These are phyloP conservation scores for Gentiana dahurica DNA, from an alignment of 257 asterid genomes.

Conservation along the genomic window DNA sequence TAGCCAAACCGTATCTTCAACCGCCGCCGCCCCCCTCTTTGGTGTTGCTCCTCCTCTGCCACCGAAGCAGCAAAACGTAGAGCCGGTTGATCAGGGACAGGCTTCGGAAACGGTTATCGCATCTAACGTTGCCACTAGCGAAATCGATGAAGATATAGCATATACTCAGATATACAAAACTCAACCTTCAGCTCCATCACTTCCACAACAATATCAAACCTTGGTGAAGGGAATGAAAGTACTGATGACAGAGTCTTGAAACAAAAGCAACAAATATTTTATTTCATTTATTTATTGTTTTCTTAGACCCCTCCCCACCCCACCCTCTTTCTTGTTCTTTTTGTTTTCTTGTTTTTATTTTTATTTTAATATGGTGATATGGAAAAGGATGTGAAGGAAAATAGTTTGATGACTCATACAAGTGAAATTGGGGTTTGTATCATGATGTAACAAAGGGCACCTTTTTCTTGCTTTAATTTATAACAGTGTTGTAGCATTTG, in stretches of 20 bases:
- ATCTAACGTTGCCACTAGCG: slow-evolving; percentile 24
- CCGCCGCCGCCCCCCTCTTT: slow-evolving; percentile 18
- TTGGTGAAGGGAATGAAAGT: slow-evolving; percentile 38
- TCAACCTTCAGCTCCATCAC: slow-evolving; percentile 61
- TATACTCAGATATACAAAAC: slow-evolving; percentile 67
- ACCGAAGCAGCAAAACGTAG: slow-evolving; percentile 26
- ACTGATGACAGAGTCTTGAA: slow-evolving; percentile 45
- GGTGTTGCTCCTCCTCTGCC: slow-evolving; percentile 23
- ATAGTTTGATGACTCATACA: too few species aligned
- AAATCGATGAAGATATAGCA: slow-evolving; percentile 61
- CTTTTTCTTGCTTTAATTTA: too few species aligned
- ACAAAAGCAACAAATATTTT: slow-evolving; percentile 23
- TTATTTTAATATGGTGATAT: neutral
- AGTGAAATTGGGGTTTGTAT: too few species aligned
- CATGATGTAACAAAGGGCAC: too few species aligned
- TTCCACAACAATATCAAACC: slow-evolving; percentile 47
- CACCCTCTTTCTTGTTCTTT: too few species aligned
- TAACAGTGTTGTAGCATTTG: too few species aligned
- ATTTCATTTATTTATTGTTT: slow-evolving; percentile 10
- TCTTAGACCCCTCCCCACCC: neutral
- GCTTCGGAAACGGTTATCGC: slow-evolving; percentile 28
- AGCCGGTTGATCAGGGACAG: slow-evolving; percentile 24
- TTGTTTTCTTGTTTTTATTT: slow-evolving; percentile 2
- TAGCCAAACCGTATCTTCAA: slow-evolving; percentile 23
- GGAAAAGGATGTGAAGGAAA: too few species aligned